phyloP scores from a whole-genome alignment of 148 eudicot genomes.

The Rhododendron kiyosumense region DNA sequence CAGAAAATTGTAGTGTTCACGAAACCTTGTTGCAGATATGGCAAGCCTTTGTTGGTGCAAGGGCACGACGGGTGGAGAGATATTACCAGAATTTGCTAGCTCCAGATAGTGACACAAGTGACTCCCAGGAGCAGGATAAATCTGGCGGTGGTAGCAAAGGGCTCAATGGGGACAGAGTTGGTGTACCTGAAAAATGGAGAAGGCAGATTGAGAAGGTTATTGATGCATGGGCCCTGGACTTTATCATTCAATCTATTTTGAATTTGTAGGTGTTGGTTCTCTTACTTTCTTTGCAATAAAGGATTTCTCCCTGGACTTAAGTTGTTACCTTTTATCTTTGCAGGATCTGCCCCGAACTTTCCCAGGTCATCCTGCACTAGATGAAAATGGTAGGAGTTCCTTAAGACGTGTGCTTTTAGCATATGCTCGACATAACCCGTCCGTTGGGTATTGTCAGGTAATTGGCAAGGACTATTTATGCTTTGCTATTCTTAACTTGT shows the following conservation, averaged over 20 bases:
- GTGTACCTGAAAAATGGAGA: constrained; percentile 53
- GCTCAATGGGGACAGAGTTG: constrained; percentile 11
- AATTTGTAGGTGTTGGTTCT: constrained; percentile 66
- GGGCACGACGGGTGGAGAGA: constrained; percentile 57
- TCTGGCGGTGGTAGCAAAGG: constrained; percentile 21
- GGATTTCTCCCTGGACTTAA: constrained; percentile 44
- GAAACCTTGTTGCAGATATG: constrained; percentile 49
- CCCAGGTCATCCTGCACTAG: constrained; percentile 96
- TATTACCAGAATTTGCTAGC: constrained; percentile 75
- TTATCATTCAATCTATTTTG: constrained; percentile 50
- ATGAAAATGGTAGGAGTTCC: constrained; percentile 81
- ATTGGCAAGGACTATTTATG: neutral
- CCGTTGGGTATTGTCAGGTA: constrained; percentile 98
- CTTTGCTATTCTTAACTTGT: neutral
- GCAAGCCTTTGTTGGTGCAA: constrained; percentile 91
- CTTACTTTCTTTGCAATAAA: constrained; percentile 29
- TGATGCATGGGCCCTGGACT: constrained; percentile 68
- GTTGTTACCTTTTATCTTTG: constrained; percentile 29
- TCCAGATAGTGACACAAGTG: constrained; percentile 29
- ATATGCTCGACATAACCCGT: constrained; percentile 89
- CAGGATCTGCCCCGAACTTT: constrained; percentile 94
- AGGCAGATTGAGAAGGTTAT: constrained; percentile 99
- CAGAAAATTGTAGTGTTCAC: neutral
- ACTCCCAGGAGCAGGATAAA: constrained; percentile 23
- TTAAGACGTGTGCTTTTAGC: constrained; percentile 82